phyloP scores from a whole-genome alignment of 2,329 filamentous ascomycete species.

The Fusarium haematococcum region DNA sequence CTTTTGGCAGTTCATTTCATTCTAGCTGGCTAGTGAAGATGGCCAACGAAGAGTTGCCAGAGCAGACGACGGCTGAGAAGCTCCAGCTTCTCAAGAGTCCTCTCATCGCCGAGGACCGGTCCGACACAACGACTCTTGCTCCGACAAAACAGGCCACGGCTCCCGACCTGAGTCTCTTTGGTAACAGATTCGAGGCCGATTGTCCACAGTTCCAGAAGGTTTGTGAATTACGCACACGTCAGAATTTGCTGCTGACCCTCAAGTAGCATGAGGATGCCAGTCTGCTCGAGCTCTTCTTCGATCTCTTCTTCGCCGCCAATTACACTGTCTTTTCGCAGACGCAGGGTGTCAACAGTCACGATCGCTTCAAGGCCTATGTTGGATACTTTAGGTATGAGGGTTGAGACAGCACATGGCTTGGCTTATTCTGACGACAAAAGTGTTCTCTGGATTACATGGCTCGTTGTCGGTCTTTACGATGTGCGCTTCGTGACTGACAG shows the following conservation, averaged over 20 bases:
- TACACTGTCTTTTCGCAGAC: constrained; percentile 67
- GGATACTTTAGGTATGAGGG: constrained; percentile 50
- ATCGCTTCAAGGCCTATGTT: constrained; percentile 50
- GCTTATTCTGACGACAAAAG: constrained; percentile 41
- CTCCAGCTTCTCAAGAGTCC: constrained; percentile 50
- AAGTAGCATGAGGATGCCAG: constrained; percentile 51
- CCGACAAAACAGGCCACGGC: neutral
- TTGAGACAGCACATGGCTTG: neutral
- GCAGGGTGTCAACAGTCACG: constrained; percentile 47
- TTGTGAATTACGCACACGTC: neutral
- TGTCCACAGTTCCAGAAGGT: constrained; percentile 45
- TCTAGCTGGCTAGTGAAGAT: constrained; percentile 25
- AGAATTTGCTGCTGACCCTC: neutral
- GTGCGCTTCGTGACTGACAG: constrained; percentile 74
- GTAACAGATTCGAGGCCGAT: constrained; percentile 39
- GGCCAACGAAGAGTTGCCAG: constrained; percentile 15
- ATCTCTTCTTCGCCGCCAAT: constrained; percentile 66
- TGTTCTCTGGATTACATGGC: constrained; percentile 77
- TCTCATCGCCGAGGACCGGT: constrained; percentile 24
- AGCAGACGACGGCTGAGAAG: constrained; percentile 37
- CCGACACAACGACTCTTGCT: constrained; percentile 23
- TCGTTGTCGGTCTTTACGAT: constrained; percentile 72
- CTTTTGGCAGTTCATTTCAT: neutral
- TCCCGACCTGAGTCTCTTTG: constrained; percentile 40
- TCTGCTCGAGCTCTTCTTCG: constrained; percentile 53